Evolutionary conservation across 1,284 basidiomycete species (phyloP), one percentile per base, ranked within the genome.

Genomic region (Fomitopsis palustris): DNA sequence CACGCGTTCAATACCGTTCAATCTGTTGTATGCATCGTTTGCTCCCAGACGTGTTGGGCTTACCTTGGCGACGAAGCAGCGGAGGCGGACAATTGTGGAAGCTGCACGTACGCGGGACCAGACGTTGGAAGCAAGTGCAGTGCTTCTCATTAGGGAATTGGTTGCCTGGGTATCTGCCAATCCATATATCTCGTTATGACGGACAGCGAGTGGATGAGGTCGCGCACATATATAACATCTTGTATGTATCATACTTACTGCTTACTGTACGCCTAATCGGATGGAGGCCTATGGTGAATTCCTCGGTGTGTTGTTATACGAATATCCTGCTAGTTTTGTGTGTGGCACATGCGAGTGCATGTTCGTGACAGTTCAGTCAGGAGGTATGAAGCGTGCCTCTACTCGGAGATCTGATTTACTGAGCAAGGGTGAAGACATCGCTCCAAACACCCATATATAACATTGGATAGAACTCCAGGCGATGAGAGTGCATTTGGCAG

Each of bases 71-170:
- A 69, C 67, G 3, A 66, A 70, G 23, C 74, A 74, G 43, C 67
- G 77, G 57, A 84, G 81, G 64, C 72, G 81, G 54, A 86, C 85
- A 9, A 79, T 90, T 47, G 78, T 83, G 0, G 83, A 89, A 64
- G 80, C 85, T 2, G 64, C 72, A 29, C 68, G 85, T 57, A 71
- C 75, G 17, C 74, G 77, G 60, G 80, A 85, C 55, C 87, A 90
- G 69, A 76, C 73, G 60, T 73, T 90, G 9, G 88, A 90, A 70
- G 69, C 74, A 1, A 74, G 80, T 1, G 87, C 88, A 39, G 82
- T 79, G 69, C 75, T 74, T 60, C 71, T 87, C n/a, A 77, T 79
- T 16, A 68, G 64, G 58, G 74, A 75, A 54, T 69, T 84, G 38
- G 47, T 39, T 41, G 57, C 35, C 2, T 72, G 69, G 70, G 54